Conservation (phyloP, 345 rosid genomes). For the Linum trigynum region DNA sequence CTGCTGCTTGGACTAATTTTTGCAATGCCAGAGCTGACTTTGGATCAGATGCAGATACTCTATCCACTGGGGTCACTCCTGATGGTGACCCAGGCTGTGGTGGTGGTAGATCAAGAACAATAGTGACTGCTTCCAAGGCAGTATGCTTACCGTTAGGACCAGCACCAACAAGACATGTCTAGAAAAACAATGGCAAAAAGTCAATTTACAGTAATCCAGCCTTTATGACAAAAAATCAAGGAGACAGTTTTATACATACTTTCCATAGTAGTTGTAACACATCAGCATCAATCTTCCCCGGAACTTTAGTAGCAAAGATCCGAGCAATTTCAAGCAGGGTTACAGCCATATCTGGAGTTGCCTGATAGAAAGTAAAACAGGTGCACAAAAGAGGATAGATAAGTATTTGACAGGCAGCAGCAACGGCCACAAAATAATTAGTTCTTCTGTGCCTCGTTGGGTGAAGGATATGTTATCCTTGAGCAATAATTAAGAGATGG, state of each 20-base stretch:
- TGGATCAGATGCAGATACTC: constrained; percentile 95
- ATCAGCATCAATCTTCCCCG: constrained; percentile 98
- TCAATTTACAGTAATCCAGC: constrained; percentile 1
- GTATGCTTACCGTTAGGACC: constrained; percentile 98
- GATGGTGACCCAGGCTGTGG: constrained; percentile 98
- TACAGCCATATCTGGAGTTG: constrained; percentile 99
- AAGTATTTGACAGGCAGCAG: neutral
- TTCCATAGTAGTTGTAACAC: constrained; percentile 95
- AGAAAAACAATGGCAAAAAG: constrained; percentile 8
- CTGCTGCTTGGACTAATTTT: constrained; percentile 97
- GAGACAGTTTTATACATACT: constrained; percentile 29
- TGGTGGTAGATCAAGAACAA: constrained; percentile 96
- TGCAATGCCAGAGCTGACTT: constrained; percentile 95
- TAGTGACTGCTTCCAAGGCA: constrained; percentile 95
- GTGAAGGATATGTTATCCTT: no score
- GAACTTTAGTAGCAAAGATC: constrained; percentile 98
- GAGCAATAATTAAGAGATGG: no score
- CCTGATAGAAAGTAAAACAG: constrained; percentile 36
- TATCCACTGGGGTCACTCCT: constrained; percentile 76
- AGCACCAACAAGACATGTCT: constrained; percentile 99
- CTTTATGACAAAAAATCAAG: neutral
- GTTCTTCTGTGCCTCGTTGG: no score
- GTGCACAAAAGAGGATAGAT: neutral
- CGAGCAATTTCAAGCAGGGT: constrained; percentile 98
- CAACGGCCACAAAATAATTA: neutral